Evolutionary conservation across 2,329 filamentous ascomycete genomes (phyloP).

Genomic region (Cadophora sp.): DNA sequence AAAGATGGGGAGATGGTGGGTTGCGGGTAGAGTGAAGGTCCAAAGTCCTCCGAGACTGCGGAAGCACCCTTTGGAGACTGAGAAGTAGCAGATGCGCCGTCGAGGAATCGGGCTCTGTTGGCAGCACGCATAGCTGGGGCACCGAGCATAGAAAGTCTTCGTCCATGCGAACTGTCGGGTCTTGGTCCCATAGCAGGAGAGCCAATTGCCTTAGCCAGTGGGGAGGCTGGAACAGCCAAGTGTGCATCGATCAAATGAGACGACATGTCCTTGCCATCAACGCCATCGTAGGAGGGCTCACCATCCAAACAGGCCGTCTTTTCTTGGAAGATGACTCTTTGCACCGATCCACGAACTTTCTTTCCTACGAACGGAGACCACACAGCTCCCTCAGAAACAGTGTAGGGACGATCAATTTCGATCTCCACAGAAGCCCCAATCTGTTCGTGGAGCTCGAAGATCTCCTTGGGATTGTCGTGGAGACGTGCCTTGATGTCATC

Average conservation of each 20-base stretch:
- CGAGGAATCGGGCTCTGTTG: constrained; percentile 46
- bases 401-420: constrained; percentile 76
- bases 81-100: constrained; percentile 46
- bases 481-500: constrained; percentile 75
- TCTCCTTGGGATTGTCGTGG: constrained; percentile 80
- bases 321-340: constrained; percentile 77
- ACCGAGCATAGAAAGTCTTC: constrained; percentile 47
- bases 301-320: constrained; percentile 79
- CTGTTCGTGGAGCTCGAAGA: constrained; percentile 85
- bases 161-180: constrained; percentile 47
- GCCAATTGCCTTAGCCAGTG: constrained; percentile 57
- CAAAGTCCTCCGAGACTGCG: constrained; percentile 53
- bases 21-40: constrained; percentile 55
- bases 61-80: constrained; percentile 44
- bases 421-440: constrained; percentile 75
- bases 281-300: constrained; percentile 60
- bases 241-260: constrained; percentile 57
- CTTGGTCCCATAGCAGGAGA: constrained; percentile 41
- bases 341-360: constrained; percentile 71
- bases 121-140: constrained; percentile 45
- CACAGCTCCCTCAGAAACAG: constrained; percentile 55
- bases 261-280: constrained; percentile 78
- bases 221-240: constrained; percentile 58
- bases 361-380: constrained; percentile 80
- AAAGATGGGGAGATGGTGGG: constrained; percentile 66